Percentiles rank a stretch among this genome's conserved stretches.
Conservation (phyloP, 257 asterid genomes). For the Nicotiana attenuata region DNA sequence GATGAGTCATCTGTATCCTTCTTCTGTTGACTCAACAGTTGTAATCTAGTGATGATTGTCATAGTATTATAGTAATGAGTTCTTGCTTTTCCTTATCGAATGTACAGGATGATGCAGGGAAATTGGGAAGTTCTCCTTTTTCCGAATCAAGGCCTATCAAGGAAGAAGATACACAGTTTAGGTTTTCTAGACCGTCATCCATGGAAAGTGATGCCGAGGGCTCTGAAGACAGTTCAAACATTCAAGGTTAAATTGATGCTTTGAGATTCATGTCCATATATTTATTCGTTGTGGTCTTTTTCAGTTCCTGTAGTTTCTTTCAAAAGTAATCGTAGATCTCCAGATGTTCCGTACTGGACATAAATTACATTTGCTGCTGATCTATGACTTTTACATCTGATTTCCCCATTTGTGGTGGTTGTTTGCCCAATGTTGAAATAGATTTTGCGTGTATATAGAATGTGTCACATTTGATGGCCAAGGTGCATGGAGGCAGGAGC, state of each 20-base stretch:
- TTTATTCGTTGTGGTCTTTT: neutral
- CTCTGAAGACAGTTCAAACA: constrained; percentile 40
- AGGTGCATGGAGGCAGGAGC: neutral
- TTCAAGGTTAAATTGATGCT: constrained; percentile 40
- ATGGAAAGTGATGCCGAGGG: constrained; percentile 43
- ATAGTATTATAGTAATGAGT: constrained; percentile 7
- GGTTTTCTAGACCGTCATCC: constrained; percentile 33
- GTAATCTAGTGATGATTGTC: constrained; percentile 9
- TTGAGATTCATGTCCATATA: neutral
- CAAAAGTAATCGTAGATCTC: neutral
- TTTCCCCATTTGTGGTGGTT: neutral
- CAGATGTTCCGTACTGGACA: neutral
- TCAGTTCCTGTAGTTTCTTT: neutral
- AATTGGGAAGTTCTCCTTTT: constrained; percentile 27
- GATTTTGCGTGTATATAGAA: neutral
- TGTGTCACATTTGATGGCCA: neutral
- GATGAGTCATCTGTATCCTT: constrained; percentile 59
- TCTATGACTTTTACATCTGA: neutral
- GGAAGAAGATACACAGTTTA: constrained; percentile 42
- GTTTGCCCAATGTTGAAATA: neutral
- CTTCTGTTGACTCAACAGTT: constrained; percentile 10
- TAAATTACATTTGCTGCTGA: constrained; percentile 1
- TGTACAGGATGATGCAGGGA: constrained; percentile 40
- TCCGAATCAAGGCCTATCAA: constrained; percentile 33
- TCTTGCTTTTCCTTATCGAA: constrained; percentile 36